Base-by-base conservation (phyloP, 192 early-diverging fungal species). In the Obelidium mucronatum region DNA sequence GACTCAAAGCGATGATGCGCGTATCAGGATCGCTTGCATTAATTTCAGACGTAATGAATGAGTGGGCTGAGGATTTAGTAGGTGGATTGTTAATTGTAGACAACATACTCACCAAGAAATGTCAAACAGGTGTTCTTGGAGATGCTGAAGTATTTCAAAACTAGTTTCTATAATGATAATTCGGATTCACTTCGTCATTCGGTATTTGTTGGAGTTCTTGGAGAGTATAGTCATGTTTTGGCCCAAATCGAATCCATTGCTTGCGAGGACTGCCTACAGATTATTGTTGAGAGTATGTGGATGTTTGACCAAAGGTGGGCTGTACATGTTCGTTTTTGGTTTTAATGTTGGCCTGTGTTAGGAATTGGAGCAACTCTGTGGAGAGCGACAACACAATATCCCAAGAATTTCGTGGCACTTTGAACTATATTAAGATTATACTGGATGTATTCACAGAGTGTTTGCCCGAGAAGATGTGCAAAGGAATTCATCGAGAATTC, bases 241-340 rank as follows among this genome's bases (percentile, higher is more conserved):
- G 22, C 8, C 53, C 69, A 72, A 31, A 58, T 72, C 26, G 69
- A 72, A 40, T 13, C 8, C 6, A 39, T 72, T 39, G 54, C 30
- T 8, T 51, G 36, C 4, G 69, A 72, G 8, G 69, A 72, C 35
- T 72, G 69, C 36, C 36, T 54, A 2, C 69, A 72, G 37, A 34
- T 15, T 6, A 58, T 72, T 37, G 54, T 72, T 5, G 69, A 72
- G 36, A 72, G 69, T 36, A 59, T 72, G 56, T 72, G 69, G 69
- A 51, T n/a, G 26, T 72, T 34, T 58, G 69, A 72, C 40, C 28
- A 28, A 11, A 72, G 58, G 69, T 72, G 40, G 31, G 69, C 36
- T n/a, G 8, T 42, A 22, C 24, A n/a, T 40, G 13, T 15, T 67
- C 42, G 19, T 51, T 34, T 6, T 15, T 67, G 6, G 22, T 51